A percentile compares a stretch with the other conserved stretches of the same genome.
Conservation (phyloP, 441 rosid genomes). For the Gossypium schwendimanii region DNA sequence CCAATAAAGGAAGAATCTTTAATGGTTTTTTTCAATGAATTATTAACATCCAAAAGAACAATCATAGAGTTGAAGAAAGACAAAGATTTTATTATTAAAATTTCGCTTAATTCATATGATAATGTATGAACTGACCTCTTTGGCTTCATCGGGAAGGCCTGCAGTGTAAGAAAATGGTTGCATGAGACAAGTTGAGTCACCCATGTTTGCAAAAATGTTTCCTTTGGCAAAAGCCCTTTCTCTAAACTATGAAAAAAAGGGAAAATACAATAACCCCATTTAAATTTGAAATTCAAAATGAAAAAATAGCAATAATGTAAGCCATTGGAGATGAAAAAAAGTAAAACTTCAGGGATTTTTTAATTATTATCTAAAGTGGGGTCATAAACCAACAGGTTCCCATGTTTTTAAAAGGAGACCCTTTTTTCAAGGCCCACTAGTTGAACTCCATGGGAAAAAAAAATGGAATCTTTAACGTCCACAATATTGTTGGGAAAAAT, state of each 20-base stretch:
- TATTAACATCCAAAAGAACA: neutral
- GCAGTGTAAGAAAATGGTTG: constrained; percentile 52
- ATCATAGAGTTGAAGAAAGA: neutral
- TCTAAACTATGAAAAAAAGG: neutral
- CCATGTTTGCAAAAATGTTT: constrained; percentile 30
- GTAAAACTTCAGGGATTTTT: constrained; percentile 7
- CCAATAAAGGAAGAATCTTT: neutral
- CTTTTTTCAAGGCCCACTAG: constrained; percentile 15
- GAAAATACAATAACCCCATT: constrained; percentile 7
- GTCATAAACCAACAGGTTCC: constrained; percentile 1
- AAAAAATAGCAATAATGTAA: constrained; percentile 5
- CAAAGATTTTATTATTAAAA: constrained; percentile 5
- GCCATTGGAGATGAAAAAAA: neutral
- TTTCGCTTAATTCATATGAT: neutral
- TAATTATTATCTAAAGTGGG: constrained; percentile 21
- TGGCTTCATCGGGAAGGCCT: constrained; percentile 30
- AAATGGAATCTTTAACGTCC: constrained; percentile 2
- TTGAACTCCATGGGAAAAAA: neutral
- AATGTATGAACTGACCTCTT: constrained; percentile 28
- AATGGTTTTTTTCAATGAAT: neutral
- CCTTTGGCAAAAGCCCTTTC: constrained; percentile 7
- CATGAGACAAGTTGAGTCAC: constrained; percentile 58
- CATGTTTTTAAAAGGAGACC: neutral
- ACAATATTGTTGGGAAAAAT: neutral
- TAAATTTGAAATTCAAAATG: constrained; percentile 45